Evolutionary conservation across 352 stramenopile genomes (phyloP), one percentile per base, ranked within the genome.

Genomic region (Globisporangium cederbergense): DNA sequence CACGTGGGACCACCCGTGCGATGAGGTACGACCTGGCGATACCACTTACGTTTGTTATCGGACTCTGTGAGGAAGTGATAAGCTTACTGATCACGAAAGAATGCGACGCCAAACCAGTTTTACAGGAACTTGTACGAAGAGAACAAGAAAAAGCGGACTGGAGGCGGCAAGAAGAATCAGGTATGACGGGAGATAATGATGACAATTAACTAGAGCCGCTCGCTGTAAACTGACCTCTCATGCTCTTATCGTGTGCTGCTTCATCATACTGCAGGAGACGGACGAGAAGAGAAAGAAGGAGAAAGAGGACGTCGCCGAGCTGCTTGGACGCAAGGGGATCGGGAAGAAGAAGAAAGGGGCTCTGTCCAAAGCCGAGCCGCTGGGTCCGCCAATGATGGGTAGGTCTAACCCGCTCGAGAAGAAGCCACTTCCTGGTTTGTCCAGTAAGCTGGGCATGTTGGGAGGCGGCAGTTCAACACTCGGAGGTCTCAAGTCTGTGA

Each of bases 1-100:
- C 70, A 98, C 91, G 40, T 98, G 94, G 94, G 93, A 98, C 64
- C 94, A 98, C 65, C 94, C 94, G 1, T 98, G 91, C 65, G 94
- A 98, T 69, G 92, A 97, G 67, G 81, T 85, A 52, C 36, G 64
- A 10, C 16, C 63, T 16, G 22, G n/a, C 22, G 25, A 54, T 36
- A 30, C 11, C 18, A 53, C 1, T 6, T 65, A 5, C 7, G 6
- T 32, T n/a, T 38, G 20, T 20, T 38, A 5, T 1, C 34, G 34
- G 3, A 38, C 34, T 38, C 3, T 38, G 34, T n/a, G 46, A 40
- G 47, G 13, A 16, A 40, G 32, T 47, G 38, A 8, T 53, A 22
- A 58, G 11, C 32, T 55, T 58, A 59, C 32, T 47, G 25, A 49
- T 25, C 50, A 18, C 28, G 25, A 53, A 45, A 42, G 30, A 60